Percentiles rank a stretch among this genome's conserved stretches.
Evolutionary conservation across 805 yeast genomes (phyloP).

Genomic region (Candida broadrunensis): DNA sequence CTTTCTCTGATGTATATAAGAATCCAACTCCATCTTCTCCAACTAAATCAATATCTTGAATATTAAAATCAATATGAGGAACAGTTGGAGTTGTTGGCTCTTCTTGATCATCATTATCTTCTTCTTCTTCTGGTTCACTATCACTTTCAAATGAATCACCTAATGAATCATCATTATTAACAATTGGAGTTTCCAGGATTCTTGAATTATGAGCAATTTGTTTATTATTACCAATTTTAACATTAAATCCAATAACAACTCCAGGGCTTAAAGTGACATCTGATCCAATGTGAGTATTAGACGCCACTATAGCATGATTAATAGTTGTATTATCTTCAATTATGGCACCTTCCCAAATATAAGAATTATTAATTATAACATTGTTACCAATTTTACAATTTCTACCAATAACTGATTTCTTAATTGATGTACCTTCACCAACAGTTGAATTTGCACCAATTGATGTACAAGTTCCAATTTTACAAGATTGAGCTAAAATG

Average conservation of each 20-base stretch:
- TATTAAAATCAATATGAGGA: slow-evolving; percentile 22
- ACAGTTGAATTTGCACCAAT: slow-evolving; percentile 76
- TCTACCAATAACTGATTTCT: slow-evolving; percentile 79
- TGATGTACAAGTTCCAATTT: slow-evolving; percentile 73
- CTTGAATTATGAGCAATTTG: slow-evolving; percentile 49
- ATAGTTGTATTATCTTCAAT: slow-evolving; percentile 65
- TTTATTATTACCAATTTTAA: slow-evolving; percentile 55
- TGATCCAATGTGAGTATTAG: slow-evolving; percentile 52
- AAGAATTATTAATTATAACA: slow-evolving; percentile 68
- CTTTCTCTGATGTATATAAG: slow-evolving; percentile 45
- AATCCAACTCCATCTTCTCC: slow-evolving; percentile 54
- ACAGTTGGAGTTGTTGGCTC: slow-evolving; percentile 1
- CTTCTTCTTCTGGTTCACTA: slow-evolving; percentile 18
- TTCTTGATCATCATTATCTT: slow-evolving; percentile 9
- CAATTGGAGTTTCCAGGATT: slow-evolving; percentile 48
- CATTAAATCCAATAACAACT: slow-evolving; percentile 75
- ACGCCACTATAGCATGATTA: slow-evolving; percentile 69
- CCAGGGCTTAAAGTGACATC: slow-evolving; percentile 61
- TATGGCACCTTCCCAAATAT: slow-evolving; percentile 80
- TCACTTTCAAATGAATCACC: slow-evolving; percentile 28
- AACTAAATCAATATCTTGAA: slow-evolving; percentile 39
- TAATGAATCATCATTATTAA: slow-evolving; percentile 20
- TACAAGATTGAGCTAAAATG: slow-evolving; percentile 91
- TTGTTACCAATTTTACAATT: slow-evolving; percentile 81
- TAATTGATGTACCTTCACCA: slow-evolving; percentile 69